phyloP scores from a whole-genome alignment of 164 flowering plant species.

The Magnolia changhungtana region DNA sequence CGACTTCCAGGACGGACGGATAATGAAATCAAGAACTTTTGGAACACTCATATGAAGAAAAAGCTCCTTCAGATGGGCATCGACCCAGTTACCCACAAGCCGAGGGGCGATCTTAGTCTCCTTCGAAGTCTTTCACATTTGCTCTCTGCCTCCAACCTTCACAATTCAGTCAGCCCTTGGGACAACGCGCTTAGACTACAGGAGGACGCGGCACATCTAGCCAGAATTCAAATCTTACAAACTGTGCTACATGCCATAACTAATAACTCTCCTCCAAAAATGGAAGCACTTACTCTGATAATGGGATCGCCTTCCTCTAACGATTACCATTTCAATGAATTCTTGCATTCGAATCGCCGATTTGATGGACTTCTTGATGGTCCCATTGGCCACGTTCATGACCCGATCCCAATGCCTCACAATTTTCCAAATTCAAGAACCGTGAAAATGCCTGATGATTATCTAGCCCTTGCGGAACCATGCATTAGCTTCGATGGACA shows the following conservation, averaged over 20 bases:
- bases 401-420: background rate
- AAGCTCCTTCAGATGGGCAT: constrained; percentile 63
- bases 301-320: constrained; percentile 10
- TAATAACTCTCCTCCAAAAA: constrained; percentile 16
- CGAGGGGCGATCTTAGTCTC: constrained; percentile 44
- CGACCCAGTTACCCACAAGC: constrained; percentile 64
- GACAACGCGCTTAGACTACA: constrained; percentile 43
- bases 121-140: constrained; percentile 38
- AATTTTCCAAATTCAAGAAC: constrained; percentile 1
- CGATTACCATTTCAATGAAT: constrained; percentile 5
- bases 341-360: constrained; percentile 1
- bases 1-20: constrained; percentile 71
- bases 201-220: constrained; percentile 42
- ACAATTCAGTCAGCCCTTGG: constrained; percentile 32
- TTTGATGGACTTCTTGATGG: constrained; percentile 8
- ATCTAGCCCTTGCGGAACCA: background rate
- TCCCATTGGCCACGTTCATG: background rate
- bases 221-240: constrained; percentile 43
- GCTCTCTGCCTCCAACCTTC: constrained; percentile 25
- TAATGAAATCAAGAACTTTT: constrained; percentile 71
- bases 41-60: constrained; percentile 70
- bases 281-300: constrained; percentile 13
- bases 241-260: constrained; percentile 35
- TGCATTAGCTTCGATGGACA: constrained; percentile 1
- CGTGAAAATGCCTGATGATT: background rate